Percentiles rank a stretch among this genome's conserved stretches.
These are phyloP conservation scores for Adansonia gregorii DNA, from an alignment of 441 rosid species.

Conservation along the genomic window DNA sequence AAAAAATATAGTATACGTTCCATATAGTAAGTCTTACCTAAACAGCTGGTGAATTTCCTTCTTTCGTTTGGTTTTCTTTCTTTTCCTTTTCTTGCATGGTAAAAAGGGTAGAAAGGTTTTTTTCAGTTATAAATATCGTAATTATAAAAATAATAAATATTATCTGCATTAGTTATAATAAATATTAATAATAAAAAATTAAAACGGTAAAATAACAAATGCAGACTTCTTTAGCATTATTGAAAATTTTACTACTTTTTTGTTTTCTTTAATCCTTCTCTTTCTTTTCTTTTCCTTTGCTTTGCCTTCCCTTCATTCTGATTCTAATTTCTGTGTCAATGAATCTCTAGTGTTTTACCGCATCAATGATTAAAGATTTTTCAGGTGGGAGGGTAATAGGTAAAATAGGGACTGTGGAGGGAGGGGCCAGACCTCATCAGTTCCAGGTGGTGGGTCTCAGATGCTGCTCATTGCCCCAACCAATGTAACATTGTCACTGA, in stretches of 20 bases:
- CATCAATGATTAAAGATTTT: conserved; percentile 49
- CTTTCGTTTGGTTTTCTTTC: not conserved
- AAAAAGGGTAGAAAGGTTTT: too few species aligned
- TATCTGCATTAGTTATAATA: too few species aligned
- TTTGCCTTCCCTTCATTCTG: conserved; percentile 18
- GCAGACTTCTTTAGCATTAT: not conserved
- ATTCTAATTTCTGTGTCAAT: conserved; percentile 32
- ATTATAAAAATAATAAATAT: too few species aligned
- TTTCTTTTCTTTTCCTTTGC: not conserved
- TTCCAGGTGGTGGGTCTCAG: conserved; percentile 66
- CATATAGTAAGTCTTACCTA: conserved; percentile 22
- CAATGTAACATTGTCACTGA: conserved; percentile 62
- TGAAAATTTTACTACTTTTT: not conserved
- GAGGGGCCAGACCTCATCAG: conserved; percentile 49
- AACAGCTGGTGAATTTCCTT: conserved; percentile 27
- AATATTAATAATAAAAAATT: too few species aligned
- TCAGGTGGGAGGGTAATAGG: conserved; percentile 13
- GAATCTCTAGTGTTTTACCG: conserved; percentile 44
- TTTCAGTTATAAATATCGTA: too few species aligned
- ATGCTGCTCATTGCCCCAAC: conserved; percentile 62
- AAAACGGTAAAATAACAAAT: too few species aligned
- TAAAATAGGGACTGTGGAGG: not conserved
- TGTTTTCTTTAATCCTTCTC: not conserved
- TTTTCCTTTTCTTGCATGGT: too few species aligned
- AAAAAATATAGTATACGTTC: conserved; percentile 17